Conservation (phyloP, 768 basidiomycete species). For the Mycena albidolilacea region DNA sequence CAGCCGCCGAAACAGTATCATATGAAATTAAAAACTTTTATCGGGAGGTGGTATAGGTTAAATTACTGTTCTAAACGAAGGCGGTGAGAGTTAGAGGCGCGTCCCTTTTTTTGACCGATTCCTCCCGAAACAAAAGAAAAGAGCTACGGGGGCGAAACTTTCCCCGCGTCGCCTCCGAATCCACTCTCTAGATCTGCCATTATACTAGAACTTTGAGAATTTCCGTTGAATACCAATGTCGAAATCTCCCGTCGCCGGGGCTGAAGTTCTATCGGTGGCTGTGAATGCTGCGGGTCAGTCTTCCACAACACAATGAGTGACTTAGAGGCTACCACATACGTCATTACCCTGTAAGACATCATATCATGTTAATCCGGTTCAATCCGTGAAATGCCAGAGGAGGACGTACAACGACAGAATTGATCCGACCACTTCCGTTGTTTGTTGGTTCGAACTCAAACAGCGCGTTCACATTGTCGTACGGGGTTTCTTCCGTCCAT, state of each 20-base stretch:
- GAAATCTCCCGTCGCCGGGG: constrained; percentile 9
- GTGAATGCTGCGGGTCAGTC: neutral
- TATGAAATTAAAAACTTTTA: no score
- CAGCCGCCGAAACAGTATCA: no score
- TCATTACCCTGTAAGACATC: constrained; percentile 10
- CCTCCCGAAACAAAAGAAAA: no score
- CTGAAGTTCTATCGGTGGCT: constrained; percentile 14
- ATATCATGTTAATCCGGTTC: constrained; percentile 14
- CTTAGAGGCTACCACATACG: constrained; percentile 8
- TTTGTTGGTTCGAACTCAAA: constrained; percentile 23
- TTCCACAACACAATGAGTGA: neutral
- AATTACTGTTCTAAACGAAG: no score
- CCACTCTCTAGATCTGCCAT: constrained; percentile 14
- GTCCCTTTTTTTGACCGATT: no score
- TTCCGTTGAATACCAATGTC: constrained; percentile 13
- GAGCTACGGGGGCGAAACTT: no score
- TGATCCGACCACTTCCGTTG: constrained; percentile 12
- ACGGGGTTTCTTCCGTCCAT: constrained; percentile 21
- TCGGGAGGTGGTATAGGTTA: no score
- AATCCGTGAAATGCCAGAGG: constrained; percentile 11
- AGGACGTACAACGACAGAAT: constrained; percentile 11
- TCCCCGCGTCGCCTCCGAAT: neutral
- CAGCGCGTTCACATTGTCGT: constrained; percentile 18
- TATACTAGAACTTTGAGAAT: constrained; percentile 12
- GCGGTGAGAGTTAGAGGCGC: no score